Evolutionary conservation across 441 rosid genomes (phyloP), one percentile per base, ranked within the genome.

Genomic region (Geranium incanum): DNA sequence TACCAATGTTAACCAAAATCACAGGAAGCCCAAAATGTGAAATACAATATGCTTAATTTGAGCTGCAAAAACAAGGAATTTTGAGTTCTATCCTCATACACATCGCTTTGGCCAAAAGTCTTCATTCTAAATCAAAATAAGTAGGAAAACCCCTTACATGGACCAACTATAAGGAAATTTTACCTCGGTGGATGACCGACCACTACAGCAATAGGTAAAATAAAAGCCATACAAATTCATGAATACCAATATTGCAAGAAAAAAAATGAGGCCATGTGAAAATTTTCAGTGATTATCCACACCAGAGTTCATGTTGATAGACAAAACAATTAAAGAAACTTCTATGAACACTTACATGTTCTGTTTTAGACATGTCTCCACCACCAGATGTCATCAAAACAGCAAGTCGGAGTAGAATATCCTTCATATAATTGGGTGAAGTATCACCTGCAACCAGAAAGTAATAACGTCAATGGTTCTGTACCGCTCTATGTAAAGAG

Each of bases 321-420:
- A 48, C 13, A 6, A 68, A 67, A 41, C 71, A 59, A 7, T 3
- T n/a, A 1, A 67, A 45, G 37, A 68, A 72, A 57, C 77, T 63
- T 33, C 23, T 16, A 66, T 23, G 33, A 76, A 71, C 39, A 79
- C 97, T 85, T 83, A 93, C 97, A 82, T 86, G 81, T 71, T 75
- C 71, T 71, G 71, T 67, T 18, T 71, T 74, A 67, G 84, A 72
- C 36, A 68, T 19, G 69, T 78, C 88, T 75, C 72, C 80, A 71
- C 59, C 75, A 45, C 80, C 77, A 71, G 67, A 68, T 66, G 77
- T 81, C 89, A 86, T 84, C 74, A 89, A 77, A 68, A 84, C 77
- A 0, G 89, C 94, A 77, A 94, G 96, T 84, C 88, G 87, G 70
- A 85, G 78, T 69, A 90, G 65, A 67, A 89, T 78, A 68, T 70